Conservation (phyloP, 768 basidiomycete species). For the Rhodotorula babjevae region DNA sequence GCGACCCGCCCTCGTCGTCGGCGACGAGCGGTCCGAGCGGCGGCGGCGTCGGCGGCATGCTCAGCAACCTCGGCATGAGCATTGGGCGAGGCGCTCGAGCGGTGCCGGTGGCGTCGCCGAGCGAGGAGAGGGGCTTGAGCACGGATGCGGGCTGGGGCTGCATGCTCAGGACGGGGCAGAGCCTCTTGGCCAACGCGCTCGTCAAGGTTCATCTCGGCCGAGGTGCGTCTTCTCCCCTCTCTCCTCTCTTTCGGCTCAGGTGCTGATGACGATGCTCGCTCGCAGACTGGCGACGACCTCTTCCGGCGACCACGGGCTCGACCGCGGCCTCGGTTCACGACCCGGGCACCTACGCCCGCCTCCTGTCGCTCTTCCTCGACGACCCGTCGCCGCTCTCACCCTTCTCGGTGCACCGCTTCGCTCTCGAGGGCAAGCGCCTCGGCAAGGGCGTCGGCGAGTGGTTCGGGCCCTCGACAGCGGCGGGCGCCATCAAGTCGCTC, state of each 20-base stretch:
- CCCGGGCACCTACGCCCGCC: constrained; percentile 73
- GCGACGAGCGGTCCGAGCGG: constrained; percentile 36
- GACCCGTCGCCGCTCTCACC: constrained; percentile 76
- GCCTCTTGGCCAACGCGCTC: constrained; percentile 73
- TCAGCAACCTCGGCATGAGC: constrained; percentile 26
- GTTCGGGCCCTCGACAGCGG: constrained; percentile 98
- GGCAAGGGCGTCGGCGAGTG: constrained; percentile 94
- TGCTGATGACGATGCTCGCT: too few species aligned
- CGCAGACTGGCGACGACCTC: constrained; percentile 81
- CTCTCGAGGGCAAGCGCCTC: constrained; percentile 84
- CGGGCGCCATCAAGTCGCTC: constrained; percentile 86
- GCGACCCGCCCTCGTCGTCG: constrained; percentile 44
- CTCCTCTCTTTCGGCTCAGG: too few species aligned
- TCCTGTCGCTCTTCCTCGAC: constrained; percentile 92
- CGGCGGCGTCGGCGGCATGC: constrained; percentile 48
- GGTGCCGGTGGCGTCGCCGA: constrained; percentile 37
- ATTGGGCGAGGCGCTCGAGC: constrained; percentile 56
- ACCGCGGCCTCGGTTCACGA: constrained; percentile 15
- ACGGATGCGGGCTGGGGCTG: constrained; percentile 87
- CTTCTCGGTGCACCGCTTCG: constrained; percentile 95
- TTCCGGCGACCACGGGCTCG: constrained; percentile 50
- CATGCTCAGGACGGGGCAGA: constrained; percentile 83
- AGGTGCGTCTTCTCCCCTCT: constrained; percentile 51
- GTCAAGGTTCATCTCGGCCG: constrained; percentile 68
- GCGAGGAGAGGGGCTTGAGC: constrained; percentile 65